Evolutionary conservation across 1,284 basidiomycete species (phyloP), one percentile per base, ranked within the genome.

Genomic region (Ustilago tritici): DNA sequence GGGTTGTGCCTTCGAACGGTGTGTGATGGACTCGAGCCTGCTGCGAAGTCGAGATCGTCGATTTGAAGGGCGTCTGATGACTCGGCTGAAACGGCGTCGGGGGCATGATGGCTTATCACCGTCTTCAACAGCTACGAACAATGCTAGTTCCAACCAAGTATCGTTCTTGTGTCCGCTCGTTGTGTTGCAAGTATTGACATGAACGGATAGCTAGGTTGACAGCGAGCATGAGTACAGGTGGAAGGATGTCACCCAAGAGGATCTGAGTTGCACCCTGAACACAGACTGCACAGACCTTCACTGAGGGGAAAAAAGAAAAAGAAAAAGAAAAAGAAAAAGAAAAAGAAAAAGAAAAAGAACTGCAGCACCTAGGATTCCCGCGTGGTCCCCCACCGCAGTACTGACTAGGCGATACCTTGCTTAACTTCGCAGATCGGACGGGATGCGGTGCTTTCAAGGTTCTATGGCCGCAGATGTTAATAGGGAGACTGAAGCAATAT

Each of bases 341-440:
- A 59, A 54, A 36, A 28, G 35, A 36, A 11, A n/a, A 17, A 32
- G 52, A 43, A 54, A 54, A 53, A 89, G 89, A 60, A 60, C 90
- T 90, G 91, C 90, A 90, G 90, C 91, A 91, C 90, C 90, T 88
- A 91, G 91, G 91, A 92, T 92, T 92, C 91, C 91, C 90, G 88
- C 89, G 90, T 92, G 91, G 91, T 92, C 91, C 91, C 91, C 91
- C 91, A 91, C 91, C 90, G 88, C 91, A 91, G 91, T 92, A 92
- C 91, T 92, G 90, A 91, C 91, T 91, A 87, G 89, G 90, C 90
- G 89, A 91, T 90, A 91, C 90, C 89, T 89, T 89, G 90, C 89
- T 92, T 92, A 91, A 91, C 90, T 91, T 89, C 90, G 89, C 90
- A 91, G 91, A 91, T 92, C 90, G 86, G 91, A 91, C 90, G 89